A percentile compares a stretch with the other conserved stretches of the same genome.
Conservation (phyloP, 768 basidiomycete genomes). For the Mycena filopes region DNA sequence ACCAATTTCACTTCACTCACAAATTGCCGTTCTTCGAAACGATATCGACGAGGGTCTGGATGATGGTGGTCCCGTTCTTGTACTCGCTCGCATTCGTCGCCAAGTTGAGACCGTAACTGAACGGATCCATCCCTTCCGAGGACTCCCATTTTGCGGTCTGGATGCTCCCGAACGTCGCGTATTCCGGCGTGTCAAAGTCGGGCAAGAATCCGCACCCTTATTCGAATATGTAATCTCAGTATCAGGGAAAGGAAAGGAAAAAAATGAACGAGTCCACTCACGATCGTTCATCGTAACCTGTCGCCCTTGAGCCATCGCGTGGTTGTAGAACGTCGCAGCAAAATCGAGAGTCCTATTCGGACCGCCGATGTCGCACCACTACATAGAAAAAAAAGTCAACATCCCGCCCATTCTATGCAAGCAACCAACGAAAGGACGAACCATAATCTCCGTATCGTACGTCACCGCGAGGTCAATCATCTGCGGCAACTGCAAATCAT, state of each 20-base stretch:
- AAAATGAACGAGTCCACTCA: constrained; percentile 24
- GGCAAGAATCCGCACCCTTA: constrained; percentile 60
- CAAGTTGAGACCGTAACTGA: constrained; percentile 59
- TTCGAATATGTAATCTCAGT: background rate
- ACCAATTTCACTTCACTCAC: constrained; percentile 45
- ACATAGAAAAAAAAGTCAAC: background rate
- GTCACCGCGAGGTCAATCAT: constrained; percentile 59
- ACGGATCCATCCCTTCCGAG: constrained; percentile 67
- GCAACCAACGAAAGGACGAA: constrained; percentile 33
- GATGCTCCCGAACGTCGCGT: constrained; percentile 56
- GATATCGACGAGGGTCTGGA: constrained; percentile 65
- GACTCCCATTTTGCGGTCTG: constrained; percentile 66
- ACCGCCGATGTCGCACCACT: constrained; percentile 71
- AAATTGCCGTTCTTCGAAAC: constrained; percentile 74
- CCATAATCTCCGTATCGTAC: constrained; percentile 67
- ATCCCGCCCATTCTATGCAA: background rate
- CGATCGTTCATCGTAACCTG: constrained; percentile 58
- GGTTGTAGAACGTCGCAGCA: constrained; percentile 57
- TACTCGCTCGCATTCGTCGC: constrained; percentile 55
- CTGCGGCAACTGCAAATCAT: constrained; percentile 62
- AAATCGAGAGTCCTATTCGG: constrained; percentile 58
- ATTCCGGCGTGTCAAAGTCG: constrained; percentile 69
- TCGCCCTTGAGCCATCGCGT: constrained; percentile 49
- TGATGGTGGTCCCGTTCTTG: constrained; percentile 59
- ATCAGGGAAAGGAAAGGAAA: background rate